Conservation (phyloP, 352 stramenopile species). For the Phytophthora niederhauseri region DNA sequence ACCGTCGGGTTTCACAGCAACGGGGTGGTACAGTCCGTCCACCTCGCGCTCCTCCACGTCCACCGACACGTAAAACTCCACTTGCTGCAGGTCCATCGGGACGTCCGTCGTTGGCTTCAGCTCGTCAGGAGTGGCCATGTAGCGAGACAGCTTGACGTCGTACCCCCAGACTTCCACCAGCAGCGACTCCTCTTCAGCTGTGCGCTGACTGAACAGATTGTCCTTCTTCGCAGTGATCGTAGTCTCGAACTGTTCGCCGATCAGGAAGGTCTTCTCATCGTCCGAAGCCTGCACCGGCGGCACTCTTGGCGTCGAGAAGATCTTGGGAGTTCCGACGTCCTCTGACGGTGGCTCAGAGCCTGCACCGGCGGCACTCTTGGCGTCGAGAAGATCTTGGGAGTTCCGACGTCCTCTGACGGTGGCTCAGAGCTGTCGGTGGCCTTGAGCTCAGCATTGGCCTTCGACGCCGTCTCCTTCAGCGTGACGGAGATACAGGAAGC, state of each 20-base stretch:
- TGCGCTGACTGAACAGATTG: constrained; percentile 15
- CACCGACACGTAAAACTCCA: constrained; percentile 74
- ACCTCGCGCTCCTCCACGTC: constrained; percentile 75
- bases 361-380: constrained; percentile 21
- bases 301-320: constrained; percentile 38
- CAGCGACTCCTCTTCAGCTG: constrained; percentile 44
- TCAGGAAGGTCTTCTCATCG: constrained; percentile 21
- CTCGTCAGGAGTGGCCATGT: not conserved
- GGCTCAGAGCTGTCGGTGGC: constrained; percentile 14
- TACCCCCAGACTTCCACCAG: constrained; percentile 64
- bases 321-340: constrained; percentile 11
- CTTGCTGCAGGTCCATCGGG: constrained; percentile 23
- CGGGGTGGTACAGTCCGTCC: constrained; percentile 69
- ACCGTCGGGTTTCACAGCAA: constrained; percentile 74
- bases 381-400: constrained; percentile 38
- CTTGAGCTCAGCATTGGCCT: constrained; percentile 13
- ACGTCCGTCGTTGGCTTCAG: not conserved
- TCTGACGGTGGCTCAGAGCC: no score
- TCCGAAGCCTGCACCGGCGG: constrained; percentile 9
- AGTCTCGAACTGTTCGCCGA: constrained; percentile 36
- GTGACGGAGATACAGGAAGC: constrained; percentile 37
- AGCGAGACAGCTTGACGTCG: constrained; percentile 32
- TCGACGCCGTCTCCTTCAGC: constrained; percentile 36
- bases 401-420: not conserved
- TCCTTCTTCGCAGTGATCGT: constrained; percentile 23